Base-by-base conservation (phyloP, 345 rosid species). In the Eutrema heterophyllum region DNA sequence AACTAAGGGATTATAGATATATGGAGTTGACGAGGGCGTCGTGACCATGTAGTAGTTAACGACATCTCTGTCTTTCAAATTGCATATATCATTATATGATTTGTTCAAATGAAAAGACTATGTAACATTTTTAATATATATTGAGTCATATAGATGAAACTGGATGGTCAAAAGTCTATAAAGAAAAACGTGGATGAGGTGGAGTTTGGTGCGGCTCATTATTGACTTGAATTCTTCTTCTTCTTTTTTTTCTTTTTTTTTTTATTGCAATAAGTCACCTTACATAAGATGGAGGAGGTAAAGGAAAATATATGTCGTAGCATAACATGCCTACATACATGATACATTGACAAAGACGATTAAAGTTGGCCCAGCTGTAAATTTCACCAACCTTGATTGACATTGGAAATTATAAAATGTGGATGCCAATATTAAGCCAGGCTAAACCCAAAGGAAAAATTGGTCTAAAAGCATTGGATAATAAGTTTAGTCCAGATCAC, bases 171-270 rank as follows among this genome's bases (percentile, higher is more conserved):
- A 71, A 60, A 44, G 52, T 71, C 68, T 45, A n/a, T 16, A 14
- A 30, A n/a, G 16, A 27, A 61, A 49, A 63, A 72, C 70, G 70
- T 52, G 76, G 63, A 62, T 63, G 68, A 72, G 62, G 68, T 73
- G 63, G 63, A 72, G 71, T 73, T 72, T 73, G 65, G 77, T 64
- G 71, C 58, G 64, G 71, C 65, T 45, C 65, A 58, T 73, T 15
- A 64, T 66, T 64, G 64, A 73, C 77, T 64, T 35, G 71, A 64
- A 24, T 64, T 72, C 30, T 7, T 33, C 33, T 30, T 30, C 5
- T 5, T 30, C 5, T 30, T 5, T 30, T 4, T 30, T 30, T 58
- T 9, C 30, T 33, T 1, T 12, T 16, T 7, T n/a, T 51, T 60
- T 27, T 40, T 5, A 14, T 50, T 29, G 40, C 24, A 62, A 40